These are phyloP conservation scores for Pythium myriotylum DNA, from an alignment of 352 stramenopile species.

Conservation along the genomic window DNA sequence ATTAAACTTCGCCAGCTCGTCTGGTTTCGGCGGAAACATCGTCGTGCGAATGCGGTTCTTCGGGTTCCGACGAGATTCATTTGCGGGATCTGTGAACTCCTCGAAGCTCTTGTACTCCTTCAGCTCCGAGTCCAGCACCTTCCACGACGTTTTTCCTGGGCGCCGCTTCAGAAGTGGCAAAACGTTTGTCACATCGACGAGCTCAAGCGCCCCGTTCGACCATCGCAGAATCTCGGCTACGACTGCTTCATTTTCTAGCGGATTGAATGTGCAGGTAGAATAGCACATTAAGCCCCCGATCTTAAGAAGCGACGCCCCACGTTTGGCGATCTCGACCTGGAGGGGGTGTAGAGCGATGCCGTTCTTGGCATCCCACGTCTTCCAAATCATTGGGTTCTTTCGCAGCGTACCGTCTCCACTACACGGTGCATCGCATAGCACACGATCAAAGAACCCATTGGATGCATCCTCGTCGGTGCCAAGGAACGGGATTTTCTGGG, in stretches of 20 bases:
- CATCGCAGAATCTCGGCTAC: slow-evolving; percentile 95
- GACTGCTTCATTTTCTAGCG: slow-evolving; percentile 99
- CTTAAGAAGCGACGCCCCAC: slow-evolving; percentile 91
- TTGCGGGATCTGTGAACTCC: slow-evolving; percentile 53
- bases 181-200: slow-evolving; percentile 89
- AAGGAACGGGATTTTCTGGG: slow-evolving; percentile 95
- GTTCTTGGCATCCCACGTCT: slow-evolving; percentile 92
- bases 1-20: slow-evolving; percentile 75
- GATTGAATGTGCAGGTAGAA: slow-evolving; percentile 98
- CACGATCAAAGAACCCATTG: slow-evolving; percentile 95
- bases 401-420: slow-evolving; percentile 97
- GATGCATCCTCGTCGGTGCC: slow-evolving; percentile 53
- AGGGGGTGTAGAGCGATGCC: slow-evolving; percentile 93
- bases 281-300: slow-evolving; percentile 95
- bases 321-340: slow-evolving; percentile 95
- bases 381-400: slow-evolving; percentile 98
- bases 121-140: slow-evolving; percentile 89
- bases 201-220: slow-evolving; percentile 86
- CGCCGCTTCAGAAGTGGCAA: slow-evolving; percentile 86
- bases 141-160: slow-evolving; percentile 92
- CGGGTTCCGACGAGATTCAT: slow-evolving; percentile 70
- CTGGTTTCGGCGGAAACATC: slow-evolving; percentile 89
- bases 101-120: slow-evolving; percentile 82
- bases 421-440: slow-evolving; percentile 99
- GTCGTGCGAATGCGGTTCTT: slow-evolving; percentile 81